Percentiles rank a stretch among this genome's conserved stretches.
phyloP scores from a whole-genome alignment of 495 filamentous ascomycete species.

The Podospora sp. region DNA sequence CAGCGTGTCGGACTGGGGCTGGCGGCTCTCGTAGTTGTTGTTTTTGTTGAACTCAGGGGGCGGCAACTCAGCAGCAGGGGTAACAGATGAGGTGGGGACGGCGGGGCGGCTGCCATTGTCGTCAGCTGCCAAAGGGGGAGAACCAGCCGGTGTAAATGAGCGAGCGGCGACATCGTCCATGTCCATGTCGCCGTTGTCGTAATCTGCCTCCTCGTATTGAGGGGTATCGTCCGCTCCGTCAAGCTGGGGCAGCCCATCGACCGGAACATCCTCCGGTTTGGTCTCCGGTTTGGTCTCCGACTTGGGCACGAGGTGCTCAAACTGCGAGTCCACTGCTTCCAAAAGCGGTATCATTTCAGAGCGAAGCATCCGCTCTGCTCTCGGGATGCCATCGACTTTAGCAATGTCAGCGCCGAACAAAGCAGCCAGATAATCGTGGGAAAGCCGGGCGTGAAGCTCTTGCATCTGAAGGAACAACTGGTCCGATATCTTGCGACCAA shows the following conservation, averaged over 20 bases:
- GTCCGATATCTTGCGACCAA: neutral
- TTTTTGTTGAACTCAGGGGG: neutral
- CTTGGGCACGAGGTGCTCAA: neutral
- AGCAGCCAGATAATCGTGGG: neutral
- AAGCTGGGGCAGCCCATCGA: neutral
- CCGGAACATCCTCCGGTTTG: neutral
- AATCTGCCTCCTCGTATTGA: neutral
- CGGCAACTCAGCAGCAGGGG: neutral
- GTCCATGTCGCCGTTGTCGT: neutral
- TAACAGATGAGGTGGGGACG: neutral
- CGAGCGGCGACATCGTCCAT: neutral
- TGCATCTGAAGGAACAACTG: neutral
- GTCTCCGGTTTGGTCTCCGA: too few relatives aligned
- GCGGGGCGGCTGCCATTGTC: too few relatives aligned
- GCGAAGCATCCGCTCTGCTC: neutral
- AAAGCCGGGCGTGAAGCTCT: neutral
- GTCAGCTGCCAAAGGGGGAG: neutral
- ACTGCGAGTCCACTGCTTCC: neutral
- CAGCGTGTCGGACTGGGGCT: neutral
- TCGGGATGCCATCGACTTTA: neutral
- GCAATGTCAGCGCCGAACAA: neutral
- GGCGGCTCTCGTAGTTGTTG: neutral
- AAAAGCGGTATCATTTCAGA: neutral
- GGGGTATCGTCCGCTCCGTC: neutral
- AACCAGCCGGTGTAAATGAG: neutral